Conservation (phyloP, 208 protist genomes). For the Phytomonas francai region DNA sequence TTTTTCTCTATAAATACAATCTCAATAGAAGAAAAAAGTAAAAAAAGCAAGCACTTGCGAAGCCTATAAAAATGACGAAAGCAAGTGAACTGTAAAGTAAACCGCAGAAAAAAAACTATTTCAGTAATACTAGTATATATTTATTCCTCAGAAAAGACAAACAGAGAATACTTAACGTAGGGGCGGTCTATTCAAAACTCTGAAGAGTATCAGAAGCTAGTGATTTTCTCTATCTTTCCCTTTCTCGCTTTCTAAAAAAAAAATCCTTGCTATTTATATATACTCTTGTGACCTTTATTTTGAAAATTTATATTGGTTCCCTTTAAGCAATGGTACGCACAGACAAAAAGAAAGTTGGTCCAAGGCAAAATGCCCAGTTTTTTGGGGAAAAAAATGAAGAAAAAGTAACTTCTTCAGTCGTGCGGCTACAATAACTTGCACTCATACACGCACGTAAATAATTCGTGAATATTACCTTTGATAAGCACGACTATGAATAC, state of each 20-base stretch:
- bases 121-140: slow-evolving; percentile 8
- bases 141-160: slow-evolving; percentile 3
- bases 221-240: slow-evolving; percentile 6
- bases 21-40: slow-evolving; percentile 9
- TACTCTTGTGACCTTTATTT: background rate
- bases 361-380: background rate
- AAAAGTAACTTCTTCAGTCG: background rate
- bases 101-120: background rate
- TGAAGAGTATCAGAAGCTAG: slow-evolving; percentile 1
- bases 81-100: background rate
- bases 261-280: background rate
- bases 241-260: slow-evolving; percentile 1
- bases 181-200: background rate
- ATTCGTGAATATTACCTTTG: background rate
- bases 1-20: slow-evolving; percentile 9
- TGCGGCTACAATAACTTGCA: background rate
- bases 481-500: background rate
- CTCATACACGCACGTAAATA: slow-evolving; percentile 1
- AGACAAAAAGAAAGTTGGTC: slow-evolving; percentile 8
- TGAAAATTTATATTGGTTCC: background rate
- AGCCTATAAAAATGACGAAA: background rate
- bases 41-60: background rate
- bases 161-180: background rate
- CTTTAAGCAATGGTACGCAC: background rate
- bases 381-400: background rate